Evolutionary conservation across 2,329 filamentous ascomycete genomes (phyloP), one percentile per base, ranked within the genome.

Genomic region (Aspergillus sp.): DNA sequence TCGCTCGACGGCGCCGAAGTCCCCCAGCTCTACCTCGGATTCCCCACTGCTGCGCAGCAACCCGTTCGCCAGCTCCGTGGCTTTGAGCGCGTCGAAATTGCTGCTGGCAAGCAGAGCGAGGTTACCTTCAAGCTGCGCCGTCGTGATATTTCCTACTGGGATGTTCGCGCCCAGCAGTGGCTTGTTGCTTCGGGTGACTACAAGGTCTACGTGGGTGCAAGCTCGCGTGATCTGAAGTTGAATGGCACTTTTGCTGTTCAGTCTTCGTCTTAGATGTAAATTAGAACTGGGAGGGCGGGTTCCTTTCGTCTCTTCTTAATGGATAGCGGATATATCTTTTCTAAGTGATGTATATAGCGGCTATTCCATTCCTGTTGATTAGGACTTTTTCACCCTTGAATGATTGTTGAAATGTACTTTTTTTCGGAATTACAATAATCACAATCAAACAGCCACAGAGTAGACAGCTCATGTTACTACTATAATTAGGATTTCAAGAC

Each of bases 1-100:
- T 60, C 67, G 3, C 66, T 77, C 2, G 68, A 72, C 21, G 84
- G 83, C 25, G 79, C 79, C 2, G 77, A 81, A 8, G 81, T 87
- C 0, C 75, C 82, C 2, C 85, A 88, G 71, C 73, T 88, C 1
- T 87, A 87, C 68, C 70, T 86, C 64, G 68, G 5, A 75, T 81
- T 71, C 80, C 76, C 78, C 64, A 56, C 70, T 67, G 41, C 62
- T 58, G 59, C 59, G 10, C 57, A 58, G 3, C 64, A 44, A 50
- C 72, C 73, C 1, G 64, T 68, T 2, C 70, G 64, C 69, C 78
- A 82, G 65, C 77, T 84, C 6, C 76, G 83, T 64, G 82, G 75
- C 52, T 86, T 86, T 59, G 78, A 82, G 3, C 86, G 86, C 71
- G 65, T 82, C 1, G 65, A 66, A 8, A 69, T 86, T 1, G 65